Evolutionary conservation across 176 grass and related monocot genomes (phyloP), one percentile per base, ranked within the genome.

Genomic region (Neostapfia colusana): DNA sequence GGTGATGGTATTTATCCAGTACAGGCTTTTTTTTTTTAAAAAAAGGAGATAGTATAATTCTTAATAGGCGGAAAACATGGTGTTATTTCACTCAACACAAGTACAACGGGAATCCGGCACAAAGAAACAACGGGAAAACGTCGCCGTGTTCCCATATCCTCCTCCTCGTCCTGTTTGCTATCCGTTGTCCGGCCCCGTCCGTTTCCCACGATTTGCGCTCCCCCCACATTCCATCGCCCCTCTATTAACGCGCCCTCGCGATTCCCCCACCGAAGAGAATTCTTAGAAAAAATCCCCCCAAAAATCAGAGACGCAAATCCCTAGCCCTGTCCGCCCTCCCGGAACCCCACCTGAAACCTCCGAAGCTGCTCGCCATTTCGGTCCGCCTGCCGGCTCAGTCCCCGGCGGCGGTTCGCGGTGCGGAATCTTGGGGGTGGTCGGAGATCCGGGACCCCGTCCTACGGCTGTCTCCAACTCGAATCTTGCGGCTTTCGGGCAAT

Each of bases 401-500:
- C 10, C 76, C 61, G 55, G 69, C 50, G 80, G 50, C 63, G 51
- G 49, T 17, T 39, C 48, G 66, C 23, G 24, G 35, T 44, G 69
- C 44, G 57, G 76, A 72, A 79, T 81, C 81, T 76, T 88, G 56
- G 45, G 26, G 63, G n/a, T n/a, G 55, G 8, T 9, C 20, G 59
- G 81, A 84, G 77, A 85, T 89, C 82, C 82, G 48, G 65, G 64
- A 40, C 39, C 16, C 59, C 27, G 7, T 28, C 34, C 15, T 48
- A 57, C 41, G 77, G 71, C 46, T 50, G 57, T 28, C 65, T 49
- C 28, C 16, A 76, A 65, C 58, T 48, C 65, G 64, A 89, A 85
- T 85, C 77, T 44, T 17, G 77, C 46, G 41, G 58, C 77, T 56
- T n/a, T 36, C 53, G 56, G 87, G 82, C 82, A 89, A 89, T 89